These are phyloP conservation scores for Megacollybia platyphylla DNA, from an alignment of 1,284 basidiomycete genomes.

Conservation along the genomic window DNA sequence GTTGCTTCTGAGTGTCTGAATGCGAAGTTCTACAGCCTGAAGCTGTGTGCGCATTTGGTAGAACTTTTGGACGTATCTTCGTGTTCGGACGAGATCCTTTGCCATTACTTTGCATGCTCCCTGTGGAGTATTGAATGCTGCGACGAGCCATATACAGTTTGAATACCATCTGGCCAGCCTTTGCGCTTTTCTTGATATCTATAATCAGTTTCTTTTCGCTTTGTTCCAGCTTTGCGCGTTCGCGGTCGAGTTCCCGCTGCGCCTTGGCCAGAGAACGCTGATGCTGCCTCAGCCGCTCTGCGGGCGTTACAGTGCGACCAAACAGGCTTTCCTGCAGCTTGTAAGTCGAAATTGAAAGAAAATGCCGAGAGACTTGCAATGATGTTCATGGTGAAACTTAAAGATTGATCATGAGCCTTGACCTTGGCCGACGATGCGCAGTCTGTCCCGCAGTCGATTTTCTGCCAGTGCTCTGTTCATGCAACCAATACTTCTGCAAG, in stretches of 20 bases:
- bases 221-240: conserved; percentile 87
- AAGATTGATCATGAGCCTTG: conserved; percentile 12
- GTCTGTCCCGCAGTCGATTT: conserved; percentile 49
- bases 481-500: conserved; percentile 36
- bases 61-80: conserved; percentile 95
- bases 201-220: conserved; percentile 88
- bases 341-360: conserved; percentile 5
- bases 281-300: conserved; percentile 92
- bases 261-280: conserved; percentile 94
- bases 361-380: conserved; percentile 32
- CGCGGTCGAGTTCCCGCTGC: conserved; percentile 93
- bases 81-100: conserved; percentile 92
- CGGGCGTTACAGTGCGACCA: conserved; percentile 87
- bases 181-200: conserved; percentile 96
- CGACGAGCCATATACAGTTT: conserved; percentile 1
- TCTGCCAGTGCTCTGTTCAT: conserved; percentile 49
- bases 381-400: conserved; percentile 49
- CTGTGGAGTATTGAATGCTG: conserved; percentile 27
- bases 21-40: conserved; percentile 90
- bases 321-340: conserved; percentile 77
- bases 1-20: conserved; percentile 94
- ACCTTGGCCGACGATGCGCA: conserved; percentile 44
- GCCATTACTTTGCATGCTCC: conserved; percentile 99
- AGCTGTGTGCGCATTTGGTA: conserved; percentile 98
- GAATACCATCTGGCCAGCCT: conserved; percentile 88